A percentile compares a stretch with the other conserved stretches of the same genome.
phyloP scores from a whole-genome alignment of 2,329 filamentous ascomycete species.

The Apiospora kogelbergensis region DNA sequence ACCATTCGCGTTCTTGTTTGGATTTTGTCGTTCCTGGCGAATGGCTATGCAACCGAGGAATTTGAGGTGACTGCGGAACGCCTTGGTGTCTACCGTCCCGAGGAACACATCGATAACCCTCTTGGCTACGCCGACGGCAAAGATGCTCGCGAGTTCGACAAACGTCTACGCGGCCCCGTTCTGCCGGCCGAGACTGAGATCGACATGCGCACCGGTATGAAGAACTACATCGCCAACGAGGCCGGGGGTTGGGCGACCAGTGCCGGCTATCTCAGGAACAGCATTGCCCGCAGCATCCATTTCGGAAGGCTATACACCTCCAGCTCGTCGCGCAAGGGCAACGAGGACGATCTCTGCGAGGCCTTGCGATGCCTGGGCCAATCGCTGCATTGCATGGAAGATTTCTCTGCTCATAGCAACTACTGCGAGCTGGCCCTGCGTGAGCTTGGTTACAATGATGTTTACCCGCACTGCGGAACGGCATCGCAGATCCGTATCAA shows the following conservation, averaged over 20 bases:
- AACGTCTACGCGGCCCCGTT: slow-evolving; percentile 78
- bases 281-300: slow-evolving; percentile 72
- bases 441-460: slow-evolving; percentile 66
- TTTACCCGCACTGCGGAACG: slow-evolving; percentile 74
- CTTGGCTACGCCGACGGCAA: slow-evolving; percentile 82
- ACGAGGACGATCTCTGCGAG: slow-evolving; percentile 77
- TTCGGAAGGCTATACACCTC: slow-evolving; percentile 74
- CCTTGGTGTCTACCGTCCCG: slow-evolving; percentile 77
- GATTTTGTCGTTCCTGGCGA: slow-evolving; percentile 78
- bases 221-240: slow-evolving; percentile 98
- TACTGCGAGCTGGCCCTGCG: slow-evolving; percentile 77
- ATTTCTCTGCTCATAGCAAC: slow-evolving; percentile 80
- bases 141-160: slow-evolving; percentile 82
- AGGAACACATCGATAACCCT: slow-evolving; percentile 75
- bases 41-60: slow-evolving; percentile 83
- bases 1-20: slow-evolving; percentile 79
- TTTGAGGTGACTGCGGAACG: slow-evolving; percentile 82
- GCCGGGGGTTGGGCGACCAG: slow-evolving; percentile 86
- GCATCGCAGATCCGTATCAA: slow-evolving; percentile 64
- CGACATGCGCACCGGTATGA: slow-evolving; percentile 85
- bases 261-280: slow-evolving; percentile 77
- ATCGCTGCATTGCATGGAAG: slow-evolving; percentile 74
- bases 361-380: slow-evolving; percentile 76
- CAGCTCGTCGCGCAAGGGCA: slow-evolving; percentile 61
- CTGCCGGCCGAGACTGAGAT: slow-evolving; percentile 69